Conservation (phyloP, 2,329 filamentous ascomycete species). For the Clarireedia monteithiana region DNA sequence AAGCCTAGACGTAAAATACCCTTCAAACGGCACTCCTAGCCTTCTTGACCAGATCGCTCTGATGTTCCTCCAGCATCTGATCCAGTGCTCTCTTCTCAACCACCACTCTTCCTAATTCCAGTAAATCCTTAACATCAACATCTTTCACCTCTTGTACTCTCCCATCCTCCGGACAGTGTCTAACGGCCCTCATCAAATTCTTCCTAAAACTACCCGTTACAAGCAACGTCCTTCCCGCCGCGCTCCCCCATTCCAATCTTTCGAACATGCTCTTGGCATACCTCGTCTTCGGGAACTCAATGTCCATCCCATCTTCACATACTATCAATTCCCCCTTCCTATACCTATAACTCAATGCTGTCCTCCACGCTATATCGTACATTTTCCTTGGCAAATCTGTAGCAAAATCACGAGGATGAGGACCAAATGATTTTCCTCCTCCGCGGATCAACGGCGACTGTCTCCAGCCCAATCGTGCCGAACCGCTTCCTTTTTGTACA, state of each 20-base stretch:
- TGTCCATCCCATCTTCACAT: conserved; percentile 68
- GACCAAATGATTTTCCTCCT: conserved; percentile 85
- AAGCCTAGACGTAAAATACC: not conserved
- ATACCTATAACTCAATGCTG: conserved; percentile 86
- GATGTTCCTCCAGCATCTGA: conserved; percentile 64
- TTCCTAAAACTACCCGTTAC: conserved; percentile 56
- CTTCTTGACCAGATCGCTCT: conserved; percentile 49
- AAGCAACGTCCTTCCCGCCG: conserved; percentile 63
- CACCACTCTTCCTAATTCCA: conserved; percentile 78
- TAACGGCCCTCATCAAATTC: conserved; percentile 58
- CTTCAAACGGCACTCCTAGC: conserved; percentile 19
- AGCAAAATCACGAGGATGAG: conserved; percentile 83
- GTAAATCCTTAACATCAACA: conserved; percentile 90
- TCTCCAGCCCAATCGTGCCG: conserved; percentile 69
- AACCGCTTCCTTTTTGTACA: conserved; percentile 80
- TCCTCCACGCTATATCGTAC: conserved; percentile 94
- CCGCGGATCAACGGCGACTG: conserved; percentile 77
- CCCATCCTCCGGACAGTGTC: conserved; percentile 54
- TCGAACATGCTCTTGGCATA: conserved; percentile 62
- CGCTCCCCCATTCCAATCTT: conserved; percentile 57
- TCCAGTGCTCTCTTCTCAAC: conserved; percentile 77
- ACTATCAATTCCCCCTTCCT: conserved; percentile 79
- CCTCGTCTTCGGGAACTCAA: conserved; percentile 42
- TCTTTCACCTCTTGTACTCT: conserved; percentile 63
- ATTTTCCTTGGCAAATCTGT: conserved; percentile 79